These are phyloP conservation scores for Penicillium sp. DNA, from an alignment of 2,329 filamentous ascomycete species.

Conservation along the genomic window DNA sequence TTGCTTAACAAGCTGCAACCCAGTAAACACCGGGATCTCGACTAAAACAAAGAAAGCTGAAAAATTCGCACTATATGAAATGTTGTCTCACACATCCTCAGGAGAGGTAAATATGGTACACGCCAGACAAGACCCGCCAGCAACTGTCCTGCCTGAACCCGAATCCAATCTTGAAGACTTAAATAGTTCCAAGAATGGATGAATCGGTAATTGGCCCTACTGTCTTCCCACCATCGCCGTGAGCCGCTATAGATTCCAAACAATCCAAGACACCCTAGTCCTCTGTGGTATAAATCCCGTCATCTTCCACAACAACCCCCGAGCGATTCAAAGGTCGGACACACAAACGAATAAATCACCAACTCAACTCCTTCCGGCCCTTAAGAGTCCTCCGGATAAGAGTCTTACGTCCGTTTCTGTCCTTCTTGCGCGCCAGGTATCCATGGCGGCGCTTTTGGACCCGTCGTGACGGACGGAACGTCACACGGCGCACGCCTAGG, in stretches of 20 bases:
- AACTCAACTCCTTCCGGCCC: constrained; percentile 53
- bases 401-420: constrained; percentile 53
- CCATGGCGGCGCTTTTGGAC: constrained; percentile 62
- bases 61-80: constrained; percentile 7
- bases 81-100: constrained; percentile 16
- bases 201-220: background rate
- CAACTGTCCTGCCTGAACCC: constrained; percentile 2
- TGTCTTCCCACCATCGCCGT: background rate
- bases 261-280: background rate
- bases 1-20: background rate
- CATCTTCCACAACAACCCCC: background rate
- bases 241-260: background rate
- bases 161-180: background rate
- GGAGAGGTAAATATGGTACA: constrained; percentile 23
- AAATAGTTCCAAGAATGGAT: background rate
- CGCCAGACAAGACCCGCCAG: constrained; percentile 14
- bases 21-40: background rate
- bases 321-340: background rate
- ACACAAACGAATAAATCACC: constrained; percentile 34
- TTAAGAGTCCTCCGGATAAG: constrained; percentile 55
- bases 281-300: background rate
- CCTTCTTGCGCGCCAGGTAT: constrained; percentile 54
- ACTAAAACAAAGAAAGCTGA: constrained; percentile 3
- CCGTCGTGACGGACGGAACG: constrained; percentile 58
- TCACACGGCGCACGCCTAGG: constrained; percentile 49